Evolutionary conservation across 2,329 filamentous ascomycete species (phyloP).

Genomic region (Phyllosticta capitalensis): DNA sequence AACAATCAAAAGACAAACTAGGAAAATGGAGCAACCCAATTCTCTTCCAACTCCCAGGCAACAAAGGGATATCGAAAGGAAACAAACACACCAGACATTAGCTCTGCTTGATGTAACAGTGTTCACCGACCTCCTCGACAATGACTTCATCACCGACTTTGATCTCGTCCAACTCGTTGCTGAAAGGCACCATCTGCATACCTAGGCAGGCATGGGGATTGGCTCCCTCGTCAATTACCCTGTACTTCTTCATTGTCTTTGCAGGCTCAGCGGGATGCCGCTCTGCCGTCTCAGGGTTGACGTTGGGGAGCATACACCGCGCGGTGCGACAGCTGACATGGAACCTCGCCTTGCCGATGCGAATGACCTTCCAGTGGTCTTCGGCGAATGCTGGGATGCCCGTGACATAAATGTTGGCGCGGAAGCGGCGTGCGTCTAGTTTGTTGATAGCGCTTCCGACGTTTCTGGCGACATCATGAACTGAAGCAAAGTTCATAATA

Average conservation of each 20-base stretch:
- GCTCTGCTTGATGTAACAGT: slow-evolving; percentile 8
- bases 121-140: slow-evolving; percentile 5
- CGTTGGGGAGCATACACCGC: slow-evolving; percentile 62
- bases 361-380: slow-evolving; percentile 57
- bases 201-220: slow-evolving; percentile 50
- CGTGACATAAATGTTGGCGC: slow-evolving; percentile 63
- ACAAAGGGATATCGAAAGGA: neutral
- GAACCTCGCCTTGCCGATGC: slow-evolving; percentile 39
- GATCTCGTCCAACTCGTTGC: slow-evolving; percentile 20
- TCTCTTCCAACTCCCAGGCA: too few species aligned
- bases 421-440: slow-evolving; percentile 55
- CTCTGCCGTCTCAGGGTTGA: slow-evolving; percentile 52
- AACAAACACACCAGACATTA: too few species aligned
- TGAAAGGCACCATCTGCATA: slow-evolving; percentile 53
- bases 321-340: slow-evolving; percentile 55
- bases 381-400: slow-evolving; percentile 57
- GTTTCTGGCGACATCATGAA: slow-evolving; percentile 50
- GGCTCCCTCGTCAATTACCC: slow-evolving; percentile 52
- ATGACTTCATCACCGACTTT: slow-evolving; percentile 6
- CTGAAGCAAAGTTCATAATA: slow-evolving; percentile 54
- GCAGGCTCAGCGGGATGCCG: slow-evolving; percentile 45
- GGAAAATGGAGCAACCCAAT: too few species aligned
- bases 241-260: slow-evolving; percentile 46
- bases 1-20: too few species aligned
- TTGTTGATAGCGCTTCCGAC: slow-evolving; percentile 45